Evolutionary conservation across 495 filamentous ascomycete genomes (phyloP), one percentile per base, ranked within the genome.

Genomic region (Pyrenopolyporus hunteri): DNA sequence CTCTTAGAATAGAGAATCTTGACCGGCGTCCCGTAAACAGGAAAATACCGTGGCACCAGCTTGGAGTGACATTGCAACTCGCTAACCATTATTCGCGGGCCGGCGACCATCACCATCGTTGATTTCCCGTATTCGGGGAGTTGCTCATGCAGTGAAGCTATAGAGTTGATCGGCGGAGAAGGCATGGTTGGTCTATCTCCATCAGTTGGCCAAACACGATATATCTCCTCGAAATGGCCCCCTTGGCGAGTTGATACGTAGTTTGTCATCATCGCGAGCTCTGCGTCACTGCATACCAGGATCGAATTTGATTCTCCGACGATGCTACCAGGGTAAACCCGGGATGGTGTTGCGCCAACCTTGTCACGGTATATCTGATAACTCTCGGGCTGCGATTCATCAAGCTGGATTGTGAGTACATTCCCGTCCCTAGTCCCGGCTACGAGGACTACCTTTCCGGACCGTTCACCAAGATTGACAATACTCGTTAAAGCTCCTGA

Each of bases 1-100:
- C 61, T 62, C 8, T 75, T 70, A 2, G 80, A 84, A 65, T 84
- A 87, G 9, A 86, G 52, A 0, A 88, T 59, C 32, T 78, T 81
- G 4, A 72, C 73, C 10, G 85, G 85, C 1, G 81, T 82, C 2
- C 80, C 80, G 7, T 56, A 51, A 4, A 85, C 62, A 0, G 69
- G 69, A 1, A 86, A 70, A 37, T 75, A 75, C 5, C 86, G 77
- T 10, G 83, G 82, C 6, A 87, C 77, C 0, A 79, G 72, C 39
- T 79, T 79, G 6, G 76, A 72, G 4, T 68, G 66, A 8, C 70
- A 63, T 39, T 82, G 74, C 16, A 87, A 50, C n/a, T 78, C 73
- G 11, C 79, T 74, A 10, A 87, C 63, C 20, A 85, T 60, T 2
- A 86, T 60, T 19, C 76, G 75, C n/a, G 74, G 33, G 0, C 78